These are phyloP conservation scores for Wickerhamiella kurtzmanii DNA, from an alignment of 805 yeast genomes.

Conservation along the genomic window DNA sequence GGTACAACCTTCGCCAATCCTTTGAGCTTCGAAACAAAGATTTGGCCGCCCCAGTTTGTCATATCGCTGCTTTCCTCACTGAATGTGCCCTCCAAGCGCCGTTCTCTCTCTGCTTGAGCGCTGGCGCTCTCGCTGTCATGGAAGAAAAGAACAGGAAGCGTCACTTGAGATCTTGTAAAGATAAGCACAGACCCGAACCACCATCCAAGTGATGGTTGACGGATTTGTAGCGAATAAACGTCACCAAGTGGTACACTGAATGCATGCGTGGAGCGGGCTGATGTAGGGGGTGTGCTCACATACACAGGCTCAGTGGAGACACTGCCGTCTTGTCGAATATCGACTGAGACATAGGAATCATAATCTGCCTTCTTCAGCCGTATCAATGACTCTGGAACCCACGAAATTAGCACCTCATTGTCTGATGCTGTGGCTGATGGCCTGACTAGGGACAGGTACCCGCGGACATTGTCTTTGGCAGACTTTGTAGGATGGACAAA, in stretches of 20 bases:
- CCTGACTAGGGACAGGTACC: slow-evolving; percentile 53
- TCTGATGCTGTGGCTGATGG: slow-evolving; percentile 34
- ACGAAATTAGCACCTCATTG: slow-evolving; percentile 48
- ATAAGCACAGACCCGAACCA: slow-evolving; percentile 84
- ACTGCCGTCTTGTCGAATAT: slow-evolving; percentile 28
- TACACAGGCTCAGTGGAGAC: slow-evolving; percentile 19
- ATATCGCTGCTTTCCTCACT: not conserved
- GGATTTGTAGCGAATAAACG: slow-evolving; percentile 65
- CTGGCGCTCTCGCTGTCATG: slow-evolving; percentile 82
- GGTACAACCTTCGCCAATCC: slow-evolving; percentile 48
- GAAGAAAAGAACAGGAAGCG: slow-evolving; percentile 75
- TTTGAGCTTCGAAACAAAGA: slow-evolving; percentile 46
- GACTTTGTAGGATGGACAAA: slow-evolving; percentile 71
- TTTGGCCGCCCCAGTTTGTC: slow-evolving; percentile 76
- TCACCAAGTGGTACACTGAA: slow-evolving; percentile 49
- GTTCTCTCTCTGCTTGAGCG: slow-evolving; percentile 46
- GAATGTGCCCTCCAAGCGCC: slow-evolving; percentile 33
- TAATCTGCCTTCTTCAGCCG: slow-evolving; percentile 31
- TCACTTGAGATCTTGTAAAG: slow-evolving; percentile 46
- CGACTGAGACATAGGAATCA: slow-evolving; percentile 37
- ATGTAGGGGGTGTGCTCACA: slow-evolving; percentile 40
- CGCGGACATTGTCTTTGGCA: slow-evolving; percentile 64
- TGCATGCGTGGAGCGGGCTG: slow-evolving; percentile 48
- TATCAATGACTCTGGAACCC: slow-evolving; percentile 41
- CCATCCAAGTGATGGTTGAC: slow-evolving; percentile 75